phyloP scores from a whole-genome alignment of 2,329 filamentous ascomycete species.

The Pestalotiopsis sp. region DNA sequence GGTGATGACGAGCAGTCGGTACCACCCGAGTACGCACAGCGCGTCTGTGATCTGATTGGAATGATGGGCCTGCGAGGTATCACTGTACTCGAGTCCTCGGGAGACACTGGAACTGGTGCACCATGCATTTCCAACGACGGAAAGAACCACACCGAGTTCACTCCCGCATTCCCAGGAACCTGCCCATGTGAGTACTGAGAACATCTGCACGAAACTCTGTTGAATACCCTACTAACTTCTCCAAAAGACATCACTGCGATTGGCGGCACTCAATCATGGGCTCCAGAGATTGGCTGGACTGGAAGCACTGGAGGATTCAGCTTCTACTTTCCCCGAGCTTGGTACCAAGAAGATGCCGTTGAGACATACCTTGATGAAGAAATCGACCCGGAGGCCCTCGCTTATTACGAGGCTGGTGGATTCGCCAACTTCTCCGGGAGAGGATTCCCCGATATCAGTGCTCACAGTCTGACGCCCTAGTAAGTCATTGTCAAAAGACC shows the following conservation, averaged over 20 bases:
- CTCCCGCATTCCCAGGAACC: slow-evolving; percentile 18
- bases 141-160: slow-evolving; percentile 41
- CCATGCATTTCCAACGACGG: slow-evolving; percentile 58
- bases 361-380: slow-evolving; percentile 38
- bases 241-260: slow-evolving; percentile 25
- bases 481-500: slow-evolving; percentile 5
- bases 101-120: slow-evolving; percentile 25
- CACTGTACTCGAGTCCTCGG: slow-evolving; percentile 10
- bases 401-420: slow-evolving; percentile 18
- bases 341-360: slow-evolving; percentile 47
- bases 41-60: slow-evolving; percentile 29
- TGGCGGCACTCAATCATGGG: slow-evolving; percentile 23
- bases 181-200: slow-evolving; percentile 35
- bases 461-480: slow-evolving; percentile 21
- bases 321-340: slow-evolving; percentile 48
- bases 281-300: slow-evolving; percentile 23
- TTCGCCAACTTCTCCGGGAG: slow-evolving; percentile 21
- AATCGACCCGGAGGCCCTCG: slow-evolving; percentile 15
- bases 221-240: neutral
- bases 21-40: slow-evolving; percentile 25
- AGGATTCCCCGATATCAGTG: slow-evolving; percentile 35
- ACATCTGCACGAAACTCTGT: neutral
- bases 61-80: slow-evolving; percentile 12
- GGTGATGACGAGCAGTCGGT: slow-evolving; percentile 34
- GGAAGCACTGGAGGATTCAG: slow-evolving; percentile 49